These are phyloP conservation scores for Globisporangium cystogenes DNA, from an alignment of 352 stramenopile genomes.

Conservation along the genomic window DNA sequence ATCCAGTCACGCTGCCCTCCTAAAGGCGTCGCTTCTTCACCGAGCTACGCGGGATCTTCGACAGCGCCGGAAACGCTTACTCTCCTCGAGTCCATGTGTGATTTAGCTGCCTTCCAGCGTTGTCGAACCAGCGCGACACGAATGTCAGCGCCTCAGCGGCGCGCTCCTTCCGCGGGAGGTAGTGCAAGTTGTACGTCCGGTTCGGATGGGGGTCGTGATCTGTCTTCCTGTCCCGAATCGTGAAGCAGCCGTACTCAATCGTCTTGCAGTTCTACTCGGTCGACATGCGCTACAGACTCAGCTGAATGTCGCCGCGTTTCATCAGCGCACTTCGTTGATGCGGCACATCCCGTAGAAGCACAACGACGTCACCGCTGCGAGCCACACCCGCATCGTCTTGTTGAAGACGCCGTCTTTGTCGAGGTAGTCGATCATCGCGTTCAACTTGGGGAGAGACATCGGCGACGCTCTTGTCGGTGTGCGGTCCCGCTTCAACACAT, in stretches of 20 bases:
- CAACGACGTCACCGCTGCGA: conserved; percentile 2
- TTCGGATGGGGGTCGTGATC: conserved; percentile 8
- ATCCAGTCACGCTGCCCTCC: neutral
- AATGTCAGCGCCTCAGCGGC: neutral
- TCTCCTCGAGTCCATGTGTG: conserved; percentile 1
- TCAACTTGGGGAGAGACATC: conserved; percentile 7
- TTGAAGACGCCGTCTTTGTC: conserved; percentile 6
- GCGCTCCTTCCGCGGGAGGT: neutral
- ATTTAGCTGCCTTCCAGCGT: neutral
- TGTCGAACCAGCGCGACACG: neutral
- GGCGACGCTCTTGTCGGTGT: conserved; percentile 3
- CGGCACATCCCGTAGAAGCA: conserved; percentile 20
- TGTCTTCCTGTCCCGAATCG: conserved; percentile 6
- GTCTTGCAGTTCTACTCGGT: no score
- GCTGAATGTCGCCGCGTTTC: conserved; percentile 10
- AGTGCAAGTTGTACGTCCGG: conserved; percentile 7
- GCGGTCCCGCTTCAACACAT: conserved; percentile 3
- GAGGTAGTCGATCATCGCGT: conserved; percentile 1
- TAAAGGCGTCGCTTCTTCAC: conserved; percentile 3
- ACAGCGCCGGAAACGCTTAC: neutral
- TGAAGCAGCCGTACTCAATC: conserved; percentile 12
- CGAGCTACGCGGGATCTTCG: neutral
- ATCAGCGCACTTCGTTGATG: conserved; percentile 15
- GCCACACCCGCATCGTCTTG: conserved; percentile 11
- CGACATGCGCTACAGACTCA: neutral